These are phyloP conservation scores for Phytophthora lateralis DNA, from an alignment of 352 stramenopile genomes.

Conservation along the genomic window DNA sequence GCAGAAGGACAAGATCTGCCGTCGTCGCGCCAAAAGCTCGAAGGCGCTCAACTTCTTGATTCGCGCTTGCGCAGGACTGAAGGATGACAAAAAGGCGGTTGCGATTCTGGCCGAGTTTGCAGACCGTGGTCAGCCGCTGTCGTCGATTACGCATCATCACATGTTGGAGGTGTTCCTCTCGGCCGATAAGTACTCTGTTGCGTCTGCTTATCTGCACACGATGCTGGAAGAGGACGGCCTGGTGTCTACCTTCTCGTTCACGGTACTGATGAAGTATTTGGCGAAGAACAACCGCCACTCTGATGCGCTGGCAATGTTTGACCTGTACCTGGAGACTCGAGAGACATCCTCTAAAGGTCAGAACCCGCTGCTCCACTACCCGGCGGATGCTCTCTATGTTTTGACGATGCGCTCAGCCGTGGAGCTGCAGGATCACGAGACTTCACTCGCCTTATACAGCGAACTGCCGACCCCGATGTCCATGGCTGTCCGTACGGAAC, in stretches of 20 bases:
- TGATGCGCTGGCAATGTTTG: constrained; percentile 63
- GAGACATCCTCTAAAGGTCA: constrained; percentile 46
- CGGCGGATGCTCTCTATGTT: constrained; percentile 68
- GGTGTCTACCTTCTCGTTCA: constrained; percentile 77
- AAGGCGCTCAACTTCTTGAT: constrained; percentile 86
- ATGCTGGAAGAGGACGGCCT: constrained; percentile 43
- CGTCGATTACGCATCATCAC: constrained; percentile 77
- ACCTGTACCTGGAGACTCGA: constrained; percentile 62
- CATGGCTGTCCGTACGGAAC: constrained; percentile 55
- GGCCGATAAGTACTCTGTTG: constrained; percentile 54
- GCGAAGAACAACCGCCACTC: constrained; percentile 38
- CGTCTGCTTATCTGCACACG: constrained; percentile 60
- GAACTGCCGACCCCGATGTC: constrained; percentile 48
- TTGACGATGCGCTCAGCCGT: constrained; percentile 58
- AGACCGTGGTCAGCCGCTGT: constrained; percentile 54
- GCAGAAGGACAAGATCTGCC: constrained; percentile 59
- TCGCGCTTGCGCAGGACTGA: constrained; percentile 55
- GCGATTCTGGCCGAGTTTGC: constrained; percentile 69
- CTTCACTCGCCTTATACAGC: constrained; percentile 66
- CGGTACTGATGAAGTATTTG: constrained; percentile 74
- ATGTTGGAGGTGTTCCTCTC: constrained; percentile 69
- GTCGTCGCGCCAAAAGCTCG: constrained; percentile 67
- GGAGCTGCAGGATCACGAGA: constrained; percentile 58
- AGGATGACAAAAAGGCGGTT: constrained; percentile 53
- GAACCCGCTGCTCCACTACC: constrained; percentile 70